A percentile compares a stretch with the other conserved stretches of the same genome.
phyloP scores from a whole-genome alignment of 495 filamentous ascomycete species.

The Rhypophila decipiens region DNA sequence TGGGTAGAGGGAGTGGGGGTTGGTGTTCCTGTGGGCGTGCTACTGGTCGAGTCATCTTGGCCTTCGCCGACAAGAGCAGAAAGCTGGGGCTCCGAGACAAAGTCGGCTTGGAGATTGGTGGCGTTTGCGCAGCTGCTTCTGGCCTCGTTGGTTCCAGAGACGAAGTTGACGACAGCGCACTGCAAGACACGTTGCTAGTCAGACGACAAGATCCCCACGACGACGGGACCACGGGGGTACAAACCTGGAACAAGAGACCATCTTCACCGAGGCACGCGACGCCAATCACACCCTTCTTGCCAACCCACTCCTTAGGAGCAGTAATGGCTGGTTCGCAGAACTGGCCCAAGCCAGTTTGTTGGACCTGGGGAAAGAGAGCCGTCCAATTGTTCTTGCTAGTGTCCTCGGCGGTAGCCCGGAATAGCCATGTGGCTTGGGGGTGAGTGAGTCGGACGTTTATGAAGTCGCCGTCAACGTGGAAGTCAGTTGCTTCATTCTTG shows the following conservation, averaged over 20 bases:
- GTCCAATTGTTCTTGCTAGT: conserved; percentile 42
- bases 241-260: conserved; percentile 47
- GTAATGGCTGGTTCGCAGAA: conserved; percentile 38
- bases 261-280: conserved; percentile 38
- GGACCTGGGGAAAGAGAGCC: conserved; percentile 37
- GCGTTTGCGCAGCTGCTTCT: conserved; percentile 35
- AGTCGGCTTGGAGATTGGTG: conserved; percentile 28
- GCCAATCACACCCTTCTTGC: conserved; percentile 43
- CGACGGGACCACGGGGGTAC: conserved; percentile 3
- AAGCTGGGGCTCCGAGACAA: conserved; percentile 28
- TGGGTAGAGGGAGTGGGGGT: conserved; percentile 11
- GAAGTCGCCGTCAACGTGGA: conserved; percentile 46
- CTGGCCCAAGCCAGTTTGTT: conserved; percentile 38
- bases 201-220: neutral
- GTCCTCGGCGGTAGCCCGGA: conserved; percentile 43
- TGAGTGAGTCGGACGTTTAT: conserved; percentile 36
- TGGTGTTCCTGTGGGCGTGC: neutral
- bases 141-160: conserved; percentile 28
- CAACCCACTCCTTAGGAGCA: conserved; percentile 36
- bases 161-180: conserved; percentile 48
- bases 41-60: conserved; percentile 1
- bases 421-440: conserved; percentile 40
- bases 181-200: conserved; percentile 9
- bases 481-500: conserved; percentile 31
- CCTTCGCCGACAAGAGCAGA: conserved; percentile 18